Evolutionary conservation across 768 basidiomycete species (phyloP).

Genomic region (Boletus vermiculosoides): DNA sequence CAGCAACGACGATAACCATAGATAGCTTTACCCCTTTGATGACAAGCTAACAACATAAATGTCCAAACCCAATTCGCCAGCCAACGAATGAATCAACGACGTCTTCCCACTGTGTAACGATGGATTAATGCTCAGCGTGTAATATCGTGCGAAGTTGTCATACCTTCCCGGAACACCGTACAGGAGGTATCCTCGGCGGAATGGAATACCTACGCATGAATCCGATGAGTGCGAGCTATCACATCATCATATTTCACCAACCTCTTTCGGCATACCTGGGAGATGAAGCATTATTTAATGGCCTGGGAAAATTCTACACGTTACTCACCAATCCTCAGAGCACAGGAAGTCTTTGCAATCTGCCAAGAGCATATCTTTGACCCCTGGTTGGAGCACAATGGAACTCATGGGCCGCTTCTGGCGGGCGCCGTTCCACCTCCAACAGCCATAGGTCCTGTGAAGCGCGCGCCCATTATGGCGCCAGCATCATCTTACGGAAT

Average conservation of each 20-base stretch:
- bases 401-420: constrained; percentile 91
- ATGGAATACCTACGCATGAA: constrained; percentile 66
- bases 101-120: constrained; percentile 66
- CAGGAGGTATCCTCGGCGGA: constrained; percentile 80
- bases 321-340: constrained; percentile 79
- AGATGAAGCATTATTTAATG: constrained; percentile 19
- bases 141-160: constrained; percentile 5
- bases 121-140: constrained; percentile 14
- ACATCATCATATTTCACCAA: constrained; percentile 35
- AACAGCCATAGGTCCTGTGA: constrained; percentile 64
- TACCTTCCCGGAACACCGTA: constrained; percentile 87
- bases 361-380: constrained; percentile 86
- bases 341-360: constrained; percentile 84
- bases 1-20: constrained; percentile 1
- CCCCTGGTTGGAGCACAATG: constrained; percentile 86
- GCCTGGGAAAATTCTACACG: constrained; percentile 17
- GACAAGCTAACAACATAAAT: constrained; percentile 90
- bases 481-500: constrained; percentile 6
- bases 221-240: constrained; percentile 21
- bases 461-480: constrained; percentile 3
- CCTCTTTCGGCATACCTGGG: constrained; percentile 88
- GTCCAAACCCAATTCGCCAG: constrained; percentile 82
- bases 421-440: constrained; percentile 87
- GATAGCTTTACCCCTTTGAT: constrained; percentile 67
- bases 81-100: constrained; percentile 80